A percentile compares a stretch with the other conserved stretches of the same genome.
These are phyloP conservation scores for Neurospora sp. DNA, from an alignment of 495 filamentous ascomycete species.

Conservation along the genomic window DNA sequence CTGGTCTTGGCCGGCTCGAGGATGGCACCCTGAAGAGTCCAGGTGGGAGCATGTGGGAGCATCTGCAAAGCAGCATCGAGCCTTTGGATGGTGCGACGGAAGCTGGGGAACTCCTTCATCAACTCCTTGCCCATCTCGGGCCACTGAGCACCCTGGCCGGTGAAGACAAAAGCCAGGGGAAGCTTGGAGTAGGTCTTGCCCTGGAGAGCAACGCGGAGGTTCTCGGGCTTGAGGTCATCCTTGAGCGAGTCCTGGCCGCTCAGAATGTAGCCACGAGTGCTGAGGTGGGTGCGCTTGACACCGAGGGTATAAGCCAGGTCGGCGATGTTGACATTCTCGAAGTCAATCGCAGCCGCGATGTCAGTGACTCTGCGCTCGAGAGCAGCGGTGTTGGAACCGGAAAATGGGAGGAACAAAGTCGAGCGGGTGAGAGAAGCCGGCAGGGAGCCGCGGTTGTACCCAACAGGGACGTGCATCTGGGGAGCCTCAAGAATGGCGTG, in stretches of 20 bases:
- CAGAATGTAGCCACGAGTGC: neutral
- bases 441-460: neutral
- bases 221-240: neutral
- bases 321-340: slow-evolving; percentile 8
- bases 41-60: slow-evolving; percentile 3
- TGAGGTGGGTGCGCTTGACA: slow-evolving; percentile 15
- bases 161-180: slow-evolving; percentile 27
- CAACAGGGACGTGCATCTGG: neutral
- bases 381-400: slow-evolving; percentile 3
- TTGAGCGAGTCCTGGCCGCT: slow-evolving; percentile 5
- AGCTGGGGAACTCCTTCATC: slow-evolving; percentile 16
- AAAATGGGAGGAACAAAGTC: neutral
- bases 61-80: slow-evolving; percentile 7
- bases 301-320: slow-evolving; percentile 26
- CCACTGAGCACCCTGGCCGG: slow-evolving; percentile 39
- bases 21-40: neutral
- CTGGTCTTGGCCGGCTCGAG: slow-evolving; percentile 12
- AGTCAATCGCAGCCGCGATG: neutral
- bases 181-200: slow-evolving; percentile 1
- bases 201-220: neutral
- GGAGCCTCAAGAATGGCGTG: slow-evolving; percentile 46
- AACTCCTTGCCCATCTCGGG: slow-evolving; percentile 39
- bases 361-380: neutral
- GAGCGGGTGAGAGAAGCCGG: neutral
- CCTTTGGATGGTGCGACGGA: slow-evolving; percentile 10